These are phyloP conservation scores for Dalbergia cultrata DNA, from an alignment of 306 rosid genomes.

Conservation along the genomic window DNA sequence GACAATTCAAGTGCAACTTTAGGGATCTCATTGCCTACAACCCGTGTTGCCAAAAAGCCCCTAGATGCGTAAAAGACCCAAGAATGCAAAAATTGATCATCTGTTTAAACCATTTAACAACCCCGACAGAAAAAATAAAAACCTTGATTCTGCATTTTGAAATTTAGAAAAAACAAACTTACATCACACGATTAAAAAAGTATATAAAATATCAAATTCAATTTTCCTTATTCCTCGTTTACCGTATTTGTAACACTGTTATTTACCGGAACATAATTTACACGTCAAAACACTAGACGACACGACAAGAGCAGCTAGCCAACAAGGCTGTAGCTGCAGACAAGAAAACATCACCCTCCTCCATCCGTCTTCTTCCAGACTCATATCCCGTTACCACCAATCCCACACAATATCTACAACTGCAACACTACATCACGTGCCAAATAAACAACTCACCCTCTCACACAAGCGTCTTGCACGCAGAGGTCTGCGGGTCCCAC, in stretches of 20 bases:
- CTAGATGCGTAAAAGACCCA: too few relatives aligned
- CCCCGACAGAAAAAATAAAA: neutral
- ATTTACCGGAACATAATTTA: slow-evolving; percentile 40
- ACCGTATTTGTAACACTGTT: neutral
- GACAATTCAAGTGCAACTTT: too few relatives aligned
- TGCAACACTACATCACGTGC: neutral
- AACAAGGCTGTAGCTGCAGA: neutral
- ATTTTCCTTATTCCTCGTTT: neutral
- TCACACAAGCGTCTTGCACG: slow-evolving; percentile 71
- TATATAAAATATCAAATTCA: neutral
- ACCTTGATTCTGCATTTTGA: neutral
- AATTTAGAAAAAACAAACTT: neutral
- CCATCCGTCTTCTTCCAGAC: neutral
- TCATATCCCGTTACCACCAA: neutral
- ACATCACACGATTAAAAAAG: neutral
- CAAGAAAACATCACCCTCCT: neutral
- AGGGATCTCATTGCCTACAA: too few relatives aligned
- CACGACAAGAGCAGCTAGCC: slow-evolving; percentile 40
- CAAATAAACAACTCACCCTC: neutral
- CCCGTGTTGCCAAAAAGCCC: too few relatives aligned
- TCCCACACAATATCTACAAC: neutral
- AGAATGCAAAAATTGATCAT: too few relatives aligned
- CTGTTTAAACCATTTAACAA: neutral
- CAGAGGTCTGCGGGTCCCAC: slow-evolving; percentile 79
- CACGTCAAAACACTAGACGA: slow-evolving; percentile 56